Percentiles rank a stretch among this genome's conserved stretches.
phyloP scores from a whole-genome alignment of 192 early-diverging fungal genomes.

The Backusella tuberculispora region DNA sequence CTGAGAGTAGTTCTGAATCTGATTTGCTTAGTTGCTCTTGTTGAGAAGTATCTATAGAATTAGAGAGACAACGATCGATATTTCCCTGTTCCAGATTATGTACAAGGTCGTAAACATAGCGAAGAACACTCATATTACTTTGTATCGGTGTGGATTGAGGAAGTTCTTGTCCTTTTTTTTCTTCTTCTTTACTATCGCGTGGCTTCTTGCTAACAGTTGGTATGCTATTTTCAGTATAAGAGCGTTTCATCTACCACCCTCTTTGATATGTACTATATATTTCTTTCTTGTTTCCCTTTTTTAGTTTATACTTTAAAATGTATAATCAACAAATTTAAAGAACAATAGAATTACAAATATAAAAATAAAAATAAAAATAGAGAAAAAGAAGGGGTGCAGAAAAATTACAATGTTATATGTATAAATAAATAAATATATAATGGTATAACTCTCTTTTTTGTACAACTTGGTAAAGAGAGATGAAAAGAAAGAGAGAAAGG shows the following conservation, averaged over 20 bases:
- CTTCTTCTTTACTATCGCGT: slow-evolving; percentile 22
- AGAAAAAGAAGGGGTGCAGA: not conserved
- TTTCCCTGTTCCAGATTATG: slow-evolving; percentile 22
- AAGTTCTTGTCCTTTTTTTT: not conserved
- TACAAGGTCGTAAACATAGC: slow-evolving; percentile 19
- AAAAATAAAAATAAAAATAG: slow-evolving; percentile 4
- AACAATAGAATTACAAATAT: not conserved
- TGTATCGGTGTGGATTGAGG: not conserved
- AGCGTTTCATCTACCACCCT: slow-evolving; percentile 21
- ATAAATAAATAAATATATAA: not conserved
- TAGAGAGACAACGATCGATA: slow-evolving; percentile 19
- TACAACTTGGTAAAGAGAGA: not conserved
- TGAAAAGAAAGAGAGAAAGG: not conserved
- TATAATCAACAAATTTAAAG: not conserved
- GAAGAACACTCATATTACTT: slow-evolving; percentile 13
- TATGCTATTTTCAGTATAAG: slow-evolving; percentile 12
- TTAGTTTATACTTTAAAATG: not conserved
- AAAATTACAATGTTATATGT: not conserved
- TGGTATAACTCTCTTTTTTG: slow-evolving; percentile 13
- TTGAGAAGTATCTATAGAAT: not conserved
- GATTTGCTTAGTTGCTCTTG: slow-evolving; percentile 26
- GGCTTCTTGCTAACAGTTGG: slow-evolving; percentile 22
- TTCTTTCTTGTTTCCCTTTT: slow-evolving; percentile 4
- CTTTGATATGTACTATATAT: slow-evolving; percentile 5
- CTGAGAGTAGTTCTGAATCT: slow-evolving; percentile 3